Conservation (phyloP, 768 basidiomycete species). For the Asterophora parasitica region DNA sequence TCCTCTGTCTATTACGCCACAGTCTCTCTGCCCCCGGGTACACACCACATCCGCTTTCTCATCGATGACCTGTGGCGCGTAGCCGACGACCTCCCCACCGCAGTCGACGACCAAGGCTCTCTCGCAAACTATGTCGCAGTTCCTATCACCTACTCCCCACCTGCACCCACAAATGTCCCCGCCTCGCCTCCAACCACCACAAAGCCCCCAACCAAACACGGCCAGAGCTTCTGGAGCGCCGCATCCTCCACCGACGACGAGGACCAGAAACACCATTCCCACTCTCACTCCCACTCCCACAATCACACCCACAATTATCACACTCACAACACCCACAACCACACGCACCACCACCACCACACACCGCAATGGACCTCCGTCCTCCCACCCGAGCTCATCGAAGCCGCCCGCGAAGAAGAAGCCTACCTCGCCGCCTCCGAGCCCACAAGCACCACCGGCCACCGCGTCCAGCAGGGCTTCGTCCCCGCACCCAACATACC, state of each 20-base stretch:
- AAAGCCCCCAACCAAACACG: conserved; percentile 22
- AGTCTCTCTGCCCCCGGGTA: conserved; percentile 73
- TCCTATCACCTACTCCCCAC: conserved; percentile 27
- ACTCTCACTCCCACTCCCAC: conserved; percentile 5
- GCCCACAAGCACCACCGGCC: conserved; percentile 23
- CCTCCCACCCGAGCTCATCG: conserved; percentile 72
- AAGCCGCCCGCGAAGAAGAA: conserved; percentile 84
- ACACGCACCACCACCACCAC: conserved; percentile 18
- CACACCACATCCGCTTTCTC: conserved; percentile 92
- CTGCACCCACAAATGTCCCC: conserved; percentile 19
- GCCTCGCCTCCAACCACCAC: conserved; percentile 28
- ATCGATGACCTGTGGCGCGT: conserved; percentile 87
- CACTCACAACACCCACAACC: conserved; percentile 6
- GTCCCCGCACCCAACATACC: conserved; percentile 76
- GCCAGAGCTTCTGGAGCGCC: conserved; percentile 39
- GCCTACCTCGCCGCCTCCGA: conserved; percentile 52
- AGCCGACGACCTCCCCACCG: conserved; percentile 70
- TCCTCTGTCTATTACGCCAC: conserved; percentile 31
- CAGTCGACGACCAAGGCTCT: conserved; percentile 91
- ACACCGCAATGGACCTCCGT: conserved; percentile 65
- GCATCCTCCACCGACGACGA: conserved; percentile 33
- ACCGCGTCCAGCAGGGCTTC: conserved; percentile 30
- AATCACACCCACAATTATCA: conserved; percentile 13
- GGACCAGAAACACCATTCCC: conserved; percentile 19
- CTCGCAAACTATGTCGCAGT: conserved; percentile 93